Base-by-base conservation (phyloP, 148 eudicot genomes). In the Rhododendron molle region DNA sequence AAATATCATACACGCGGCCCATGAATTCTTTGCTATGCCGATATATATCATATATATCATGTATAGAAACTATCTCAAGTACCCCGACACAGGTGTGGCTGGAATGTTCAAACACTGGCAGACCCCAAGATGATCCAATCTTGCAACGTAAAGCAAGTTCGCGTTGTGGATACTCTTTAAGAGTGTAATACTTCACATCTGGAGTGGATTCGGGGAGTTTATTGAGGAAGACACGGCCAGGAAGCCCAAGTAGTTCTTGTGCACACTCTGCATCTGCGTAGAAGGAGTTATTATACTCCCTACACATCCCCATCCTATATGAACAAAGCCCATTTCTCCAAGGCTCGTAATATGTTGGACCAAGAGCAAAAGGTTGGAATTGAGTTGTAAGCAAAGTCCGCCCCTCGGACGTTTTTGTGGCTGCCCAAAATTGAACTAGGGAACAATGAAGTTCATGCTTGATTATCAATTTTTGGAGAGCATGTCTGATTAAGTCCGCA, bases 271-370 rank as follows among this genome's bases (percentile, higher is more conserved):
- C 71, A 9, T 62, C 71, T 23, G 30, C 71, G 30, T n/a, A n/a
- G 30, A 62, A 62, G 30, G 15, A 49, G 52, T 50, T 14, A 2
- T 54, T 3, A 4, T 58, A 49, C 52, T 49, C n/a, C n/a, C n/a
- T 58, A 18, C 23, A 58, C 65, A 18, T 58, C 65, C 58, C 21
- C 58, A 58, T 58, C 65, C 65, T 58, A 58, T 58, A 58, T 9
- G 1, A 0, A 20, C n/a, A 58, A 5, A 20, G 8, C 23, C 0
- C 0, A 52, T 13, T 4, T 15, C 20, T 3, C 3, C 0, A 0
- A 13, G 0, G 0, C 52, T 1, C 0, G 14, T 0, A 0, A 2
- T 11, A 12, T 49, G 52, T 12, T 10, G 0, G 0, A 18, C 7
- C 62, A 16, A 56, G 62, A 56, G 62, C 21, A 18, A 56, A 56